Evolutionary conservation across 768 basidiomycete genomes (phyloP).

Genomic region (Lactarius hatsudake): DNA sequence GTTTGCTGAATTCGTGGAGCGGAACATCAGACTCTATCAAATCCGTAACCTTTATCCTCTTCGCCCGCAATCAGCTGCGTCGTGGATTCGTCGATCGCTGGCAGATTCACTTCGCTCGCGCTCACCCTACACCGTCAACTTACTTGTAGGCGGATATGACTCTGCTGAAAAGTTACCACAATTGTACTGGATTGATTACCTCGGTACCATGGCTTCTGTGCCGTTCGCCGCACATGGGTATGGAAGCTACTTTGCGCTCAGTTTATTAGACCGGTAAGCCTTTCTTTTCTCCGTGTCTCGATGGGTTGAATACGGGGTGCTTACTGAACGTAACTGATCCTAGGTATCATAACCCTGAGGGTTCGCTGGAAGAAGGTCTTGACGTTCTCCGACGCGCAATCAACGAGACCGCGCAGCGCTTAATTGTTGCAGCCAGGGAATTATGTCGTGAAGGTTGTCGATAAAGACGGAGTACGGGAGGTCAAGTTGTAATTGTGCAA

Average conservation of each 20-base stretch:
- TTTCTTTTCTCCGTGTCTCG: no score
- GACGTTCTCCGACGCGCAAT: constrained; percentile 83
- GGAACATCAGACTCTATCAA: constrained; percentile 93
- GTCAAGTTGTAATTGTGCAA: constrained; percentile 49
- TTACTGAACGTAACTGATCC: constrained; percentile 9
- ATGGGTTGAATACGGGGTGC: background rate
- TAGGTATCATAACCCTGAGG: constrained; percentile 91
- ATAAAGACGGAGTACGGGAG: constrained; percentile 85
- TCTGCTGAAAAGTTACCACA: constrained; percentile 65
- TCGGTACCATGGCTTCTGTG: constrained; percentile 84
- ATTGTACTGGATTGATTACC: constrained; percentile 95
- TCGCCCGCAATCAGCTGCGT: constrained; percentile 85
- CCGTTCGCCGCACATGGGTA: constrained; percentile 97
- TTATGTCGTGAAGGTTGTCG: constrained; percentile 89
- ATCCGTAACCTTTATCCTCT: constrained; percentile 91
- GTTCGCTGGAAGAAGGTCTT: constrained; percentile 80
- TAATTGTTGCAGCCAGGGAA: constrained; percentile 75
- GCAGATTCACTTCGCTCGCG: constrained; percentile 88
- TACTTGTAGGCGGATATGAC: constrained; percentile 93
- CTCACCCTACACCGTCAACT: constrained; percentile 85
- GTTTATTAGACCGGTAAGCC: constrained; percentile 83
- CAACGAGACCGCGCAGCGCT: constrained; percentile 79
- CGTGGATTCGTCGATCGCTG: constrained; percentile 91
- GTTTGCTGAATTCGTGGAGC: constrained; percentile 94
- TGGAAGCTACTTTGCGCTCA: constrained; percentile 87